Base-by-base conservation (phyloP, 331 rosid species). In the Phaseolus coccineus region DNA sequence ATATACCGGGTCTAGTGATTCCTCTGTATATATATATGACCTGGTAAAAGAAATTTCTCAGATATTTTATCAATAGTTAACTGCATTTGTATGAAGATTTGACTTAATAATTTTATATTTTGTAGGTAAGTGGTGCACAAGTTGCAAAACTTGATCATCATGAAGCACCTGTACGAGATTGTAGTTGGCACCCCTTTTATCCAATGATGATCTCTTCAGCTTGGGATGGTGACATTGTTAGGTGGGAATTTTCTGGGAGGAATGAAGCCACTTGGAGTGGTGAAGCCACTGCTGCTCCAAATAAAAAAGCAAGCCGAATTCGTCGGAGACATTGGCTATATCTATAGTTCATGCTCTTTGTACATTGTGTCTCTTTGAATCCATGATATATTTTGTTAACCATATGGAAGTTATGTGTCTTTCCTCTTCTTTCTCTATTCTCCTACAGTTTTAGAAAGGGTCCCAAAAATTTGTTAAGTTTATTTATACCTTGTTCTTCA, bases 1-100 rank as follows among this genome's bases (percentile, higher is more conserved):
- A 69, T 95, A 91, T 88, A 93, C 97, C 0, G 97, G 97, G 9
- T 95, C 99, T 52, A 92, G 91, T 39, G 84, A 95, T 80, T 69
- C 88, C 42, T 87, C 84, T 71, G 93, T 90, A n/a, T 91, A 90
- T 75, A 86, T 95, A 69, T 95, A 93, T 76, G 99, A 95, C 82
- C 88, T 95, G 99, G 99, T 92, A 89, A 73, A 87, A 59, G 35
- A 25, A 77, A 37, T 0, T 12, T 3, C 7, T 46, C 5, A 35
- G 16, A 22, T 44, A 28, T 40, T 27, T 24, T 57, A 48, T 48
- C 5, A 62, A 40, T 44, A 63, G 33, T 46, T 67, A n/a, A n/a
- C 33, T 15, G 56, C 50, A 24, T 69, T 68, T 11, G 71, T 56
- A 63, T 40, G 51, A 59, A 39, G 47, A 69, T 24, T 35, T 12